Evolutionary conservation across 1,139 yeast species (phyloP).

Genomic region (Candida tropicalis): DNA sequence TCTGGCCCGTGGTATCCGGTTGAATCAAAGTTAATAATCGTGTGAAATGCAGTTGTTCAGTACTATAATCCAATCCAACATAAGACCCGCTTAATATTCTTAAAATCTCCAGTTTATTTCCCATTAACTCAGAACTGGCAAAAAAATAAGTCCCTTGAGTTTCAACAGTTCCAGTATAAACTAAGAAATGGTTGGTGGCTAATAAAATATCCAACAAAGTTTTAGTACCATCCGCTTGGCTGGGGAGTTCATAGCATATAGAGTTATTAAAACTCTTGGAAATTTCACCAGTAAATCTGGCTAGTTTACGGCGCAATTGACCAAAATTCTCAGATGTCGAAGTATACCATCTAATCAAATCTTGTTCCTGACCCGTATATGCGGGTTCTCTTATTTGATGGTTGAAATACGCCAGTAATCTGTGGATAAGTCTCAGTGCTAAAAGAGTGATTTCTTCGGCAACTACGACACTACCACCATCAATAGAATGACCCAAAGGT

Average conservation of each 20-base stretch:
- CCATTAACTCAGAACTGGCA: slow-evolving; percentile 62
- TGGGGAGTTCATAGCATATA: slow-evolving; percentile 60
- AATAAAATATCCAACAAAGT: slow-evolving; percentile 59
- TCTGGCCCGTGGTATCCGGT: slow-evolving; percentile 13
- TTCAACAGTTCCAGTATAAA: slow-evolving; percentile 74
- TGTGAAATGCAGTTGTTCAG: slow-evolving; percentile 31
- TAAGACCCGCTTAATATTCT: slow-evolving; percentile 47
- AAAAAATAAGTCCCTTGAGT: slow-evolving; percentile 75
- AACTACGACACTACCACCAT: slow-evolving; percentile 83
- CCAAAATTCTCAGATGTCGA: slow-evolving; percentile 84
- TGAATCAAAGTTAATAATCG: slow-evolving; percentile 30
- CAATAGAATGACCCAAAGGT: slow-evolving; percentile 70
- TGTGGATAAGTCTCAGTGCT: slow-evolving; percentile 65
- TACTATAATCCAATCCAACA: slow-evolving; percentile 40
- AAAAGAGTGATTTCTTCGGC: slow-evolving; percentile 75
- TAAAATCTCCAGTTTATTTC: slow-evolving; percentile 44
- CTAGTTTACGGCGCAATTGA: slow-evolving; percentile 78
- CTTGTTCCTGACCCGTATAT: slow-evolving; percentile 45
- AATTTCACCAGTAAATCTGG: slow-evolving; percentile 72
- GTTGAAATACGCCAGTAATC: slow-evolving; percentile 71
- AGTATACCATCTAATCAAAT: slow-evolving; percentile 78
- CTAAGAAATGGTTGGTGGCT: slow-evolving; percentile 73
- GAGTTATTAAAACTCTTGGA: slow-evolving; percentile 78
- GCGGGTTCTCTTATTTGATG: slow-evolving; percentile 73
- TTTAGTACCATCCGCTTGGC: slow-evolving; percentile 51